Evolutionary conservation across 345 rosid species (phyloP).

Genomic region (Rhodamnia argentea): DNA sequence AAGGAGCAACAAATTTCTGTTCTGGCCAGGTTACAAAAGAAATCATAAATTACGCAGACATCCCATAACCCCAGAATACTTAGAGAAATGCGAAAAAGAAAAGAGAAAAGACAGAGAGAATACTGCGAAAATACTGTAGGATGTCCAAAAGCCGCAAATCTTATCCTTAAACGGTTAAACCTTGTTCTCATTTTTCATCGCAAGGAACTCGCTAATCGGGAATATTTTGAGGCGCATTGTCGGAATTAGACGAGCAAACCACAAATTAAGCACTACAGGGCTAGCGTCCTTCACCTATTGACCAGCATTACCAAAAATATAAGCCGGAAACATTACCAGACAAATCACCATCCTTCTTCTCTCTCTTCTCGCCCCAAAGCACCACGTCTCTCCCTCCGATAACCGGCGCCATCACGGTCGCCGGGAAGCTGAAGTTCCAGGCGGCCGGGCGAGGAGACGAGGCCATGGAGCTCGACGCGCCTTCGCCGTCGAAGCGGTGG

Average conservation of each 20-base stretch:
- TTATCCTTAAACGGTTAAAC: background rate
- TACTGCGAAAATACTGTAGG: background rate
- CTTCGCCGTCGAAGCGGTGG: constrained; percentile 58
- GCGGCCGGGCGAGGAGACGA: constrained; percentile 41
- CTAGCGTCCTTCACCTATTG: background rate
- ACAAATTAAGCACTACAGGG: background rate
- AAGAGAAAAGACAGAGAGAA: background rate
- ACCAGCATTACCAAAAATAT: background rate
- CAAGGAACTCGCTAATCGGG: background rate
- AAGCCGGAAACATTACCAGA: constrained; percentile 40
- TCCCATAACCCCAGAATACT: background rate
- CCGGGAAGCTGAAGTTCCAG: constrained; percentile 39
- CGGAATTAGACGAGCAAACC: background rate
- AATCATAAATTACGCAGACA: background rate
- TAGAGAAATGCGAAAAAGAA: background rate
- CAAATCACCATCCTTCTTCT: constrained; percentile 45
- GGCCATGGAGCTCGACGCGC: constrained; percentile 52
- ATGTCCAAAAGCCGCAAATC: background rate
- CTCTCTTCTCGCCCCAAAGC: constrained; percentile 46
- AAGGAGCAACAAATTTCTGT: background rate
- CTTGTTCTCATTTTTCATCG: background rate
- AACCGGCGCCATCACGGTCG: constrained; percentile 13
- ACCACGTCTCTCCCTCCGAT: constrained; percentile 17
- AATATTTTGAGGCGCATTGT: background rate
- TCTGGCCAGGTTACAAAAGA: background rate